phyloP scores from a whole-genome alignment of 1,139 yeast species.

The Spencermartinsiella ligniputridi region DNA sequence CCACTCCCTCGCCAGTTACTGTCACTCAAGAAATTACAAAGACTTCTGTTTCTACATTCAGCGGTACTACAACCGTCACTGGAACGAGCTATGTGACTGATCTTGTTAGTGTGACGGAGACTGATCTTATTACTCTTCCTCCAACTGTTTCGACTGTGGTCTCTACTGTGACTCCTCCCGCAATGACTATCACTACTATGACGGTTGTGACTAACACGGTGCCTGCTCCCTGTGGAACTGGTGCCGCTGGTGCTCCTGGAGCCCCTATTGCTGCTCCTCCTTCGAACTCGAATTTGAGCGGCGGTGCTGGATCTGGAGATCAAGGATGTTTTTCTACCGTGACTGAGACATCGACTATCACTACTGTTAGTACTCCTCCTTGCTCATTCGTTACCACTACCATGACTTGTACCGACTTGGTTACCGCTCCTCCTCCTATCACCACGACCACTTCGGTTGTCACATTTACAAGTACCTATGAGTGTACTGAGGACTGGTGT shows the following conservation, averaged over 20 bases:
- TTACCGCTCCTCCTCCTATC: background rate
- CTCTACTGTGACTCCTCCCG: background rate
- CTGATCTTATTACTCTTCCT: background rate
- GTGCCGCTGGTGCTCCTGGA: background rate
- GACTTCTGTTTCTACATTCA: background rate
- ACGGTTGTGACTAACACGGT: background rate
- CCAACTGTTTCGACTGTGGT: background rate
- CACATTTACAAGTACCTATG: background rate
- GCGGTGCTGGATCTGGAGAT: background rate
- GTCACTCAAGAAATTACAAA: constrained; percentile 1
- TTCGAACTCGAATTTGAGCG: background rate
- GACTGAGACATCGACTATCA: background rate
- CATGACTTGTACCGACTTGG: background rate
- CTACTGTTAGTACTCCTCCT: background rate
- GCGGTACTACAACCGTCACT: background rate
- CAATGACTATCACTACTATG: background rate
- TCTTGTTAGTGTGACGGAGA: background rate
- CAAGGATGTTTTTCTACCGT: background rate
- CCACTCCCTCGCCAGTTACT: background rate
- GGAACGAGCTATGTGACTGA: background rate
- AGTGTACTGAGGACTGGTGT: constrained; percentile 1
- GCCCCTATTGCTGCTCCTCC: background rate
- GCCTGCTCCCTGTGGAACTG: background rate
- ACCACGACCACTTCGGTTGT: constrained; percentile 1
- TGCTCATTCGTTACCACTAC: background rate